A percentile compares a stretch with the other conserved stretches of the same genome.
phyloP scores from a whole-genome alignment of 768 basidiomycete genomes.

The Trametes coccinea region DNA sequence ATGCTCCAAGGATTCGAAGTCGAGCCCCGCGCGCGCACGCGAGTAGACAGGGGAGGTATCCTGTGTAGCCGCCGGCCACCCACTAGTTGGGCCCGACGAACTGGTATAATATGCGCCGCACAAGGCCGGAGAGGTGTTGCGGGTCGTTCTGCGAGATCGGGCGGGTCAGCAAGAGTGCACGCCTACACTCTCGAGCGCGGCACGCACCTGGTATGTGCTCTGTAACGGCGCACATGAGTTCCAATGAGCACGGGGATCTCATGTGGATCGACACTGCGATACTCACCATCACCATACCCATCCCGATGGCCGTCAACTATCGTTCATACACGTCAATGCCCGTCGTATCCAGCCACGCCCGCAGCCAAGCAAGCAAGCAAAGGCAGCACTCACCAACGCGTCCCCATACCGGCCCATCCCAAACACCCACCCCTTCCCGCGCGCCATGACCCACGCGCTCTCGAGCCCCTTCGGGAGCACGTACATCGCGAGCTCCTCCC shows the following conservation, averaged over 20 bases:
- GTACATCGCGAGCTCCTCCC: constrained; percentile 92
- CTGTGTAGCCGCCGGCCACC: too few species aligned
- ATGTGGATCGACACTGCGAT: too few species aligned
- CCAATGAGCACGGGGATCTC: too few species aligned
- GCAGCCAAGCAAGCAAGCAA: neutral
- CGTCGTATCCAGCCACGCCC: neutral
- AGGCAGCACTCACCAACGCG: constrained; percentile 49
- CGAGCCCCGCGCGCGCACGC: too few species aligned
- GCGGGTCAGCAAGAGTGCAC: neutral
- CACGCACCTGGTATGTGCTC: constrained; percentile 80
- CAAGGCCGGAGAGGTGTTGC: constrained; percentile 78
- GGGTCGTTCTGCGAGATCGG: constrained; percentile 55
- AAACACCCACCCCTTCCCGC: constrained; percentile 75
- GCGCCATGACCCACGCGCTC: constrained; percentile 81
- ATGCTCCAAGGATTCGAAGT: too few species aligned
- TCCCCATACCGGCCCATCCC: constrained; percentile 71
- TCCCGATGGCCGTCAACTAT: constrained; percentile 69
- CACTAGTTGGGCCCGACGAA: constrained; percentile 77
- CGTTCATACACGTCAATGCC: too few species aligned
- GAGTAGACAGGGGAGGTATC: too few species aligned
- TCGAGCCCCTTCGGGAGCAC: constrained; percentile 88
- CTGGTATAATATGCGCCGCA: constrained; percentile 81
- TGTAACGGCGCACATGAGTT: constrained; percentile 26
- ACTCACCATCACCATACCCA: constrained; percentile 90
- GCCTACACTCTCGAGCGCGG: too few species aligned